These are phyloP conservation scores for Protomyces lactucae-debilis DNA, from an alignment of 1,139 yeast species.

Conservation along the genomic window DNA sequence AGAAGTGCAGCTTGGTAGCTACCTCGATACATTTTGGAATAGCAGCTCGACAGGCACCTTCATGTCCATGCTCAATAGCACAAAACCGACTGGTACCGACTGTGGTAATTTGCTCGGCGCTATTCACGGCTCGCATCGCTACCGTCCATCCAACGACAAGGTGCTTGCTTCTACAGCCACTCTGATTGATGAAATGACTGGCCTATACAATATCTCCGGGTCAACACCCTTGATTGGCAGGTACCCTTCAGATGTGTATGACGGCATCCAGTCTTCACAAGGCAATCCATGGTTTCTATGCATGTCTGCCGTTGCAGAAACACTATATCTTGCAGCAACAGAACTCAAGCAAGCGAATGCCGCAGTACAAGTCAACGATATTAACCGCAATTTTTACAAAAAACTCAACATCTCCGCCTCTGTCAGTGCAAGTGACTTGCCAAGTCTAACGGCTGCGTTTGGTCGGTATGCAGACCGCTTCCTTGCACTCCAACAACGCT, in stretches of 20 bases:
- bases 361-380: not conserved
- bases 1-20: constrained; percentile 41
- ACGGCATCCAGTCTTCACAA: constrained; percentile 54
- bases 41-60: constrained; percentile 57
- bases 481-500: constrained; percentile 27
- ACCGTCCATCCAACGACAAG: constrained; percentile 38
- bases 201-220: constrained; percentile 69
- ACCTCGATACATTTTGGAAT: constrained; percentile 39
- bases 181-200: constrained; percentile 61
- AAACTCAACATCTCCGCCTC: not conserved
- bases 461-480: constrained; percentile 37
- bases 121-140: constrained; percentile 37
- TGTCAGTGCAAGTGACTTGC: constrained; percentile 2
- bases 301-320: constrained; percentile 73
- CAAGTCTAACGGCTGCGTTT: constrained; percentile 29
- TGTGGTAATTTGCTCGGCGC: constrained; percentile 71
- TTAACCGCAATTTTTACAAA: constrained; percentile 14
- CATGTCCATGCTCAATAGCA: constrained; percentile 34
- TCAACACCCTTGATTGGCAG: constrained; percentile 68
- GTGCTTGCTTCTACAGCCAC: constrained; percentile 39
- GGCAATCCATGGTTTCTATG: constrained; percentile 97
- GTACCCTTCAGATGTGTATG: constrained; percentile 88
- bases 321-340: constrained; percentile 39
- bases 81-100: constrained; percentile 65
- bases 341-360: constrained; percentile 5